Evolutionary conservation across 345 rosid species (phyloP).

Genomic region (Salix purpurea): DNA sequence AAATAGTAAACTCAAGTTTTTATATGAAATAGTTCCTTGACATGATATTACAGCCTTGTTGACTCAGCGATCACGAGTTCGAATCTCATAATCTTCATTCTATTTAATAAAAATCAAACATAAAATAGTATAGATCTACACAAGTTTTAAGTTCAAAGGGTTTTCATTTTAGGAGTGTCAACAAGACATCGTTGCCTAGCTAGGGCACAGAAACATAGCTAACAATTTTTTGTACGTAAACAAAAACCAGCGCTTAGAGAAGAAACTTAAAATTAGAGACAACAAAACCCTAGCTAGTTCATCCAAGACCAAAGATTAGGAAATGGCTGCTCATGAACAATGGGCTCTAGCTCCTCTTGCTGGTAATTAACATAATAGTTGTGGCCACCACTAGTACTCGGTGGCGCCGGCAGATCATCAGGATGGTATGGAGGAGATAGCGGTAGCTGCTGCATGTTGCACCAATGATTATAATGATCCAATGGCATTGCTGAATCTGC

Average conservation of each 20-base stretch:
- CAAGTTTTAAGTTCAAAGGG: too few relatives aligned
- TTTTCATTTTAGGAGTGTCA: too few relatives aligned
- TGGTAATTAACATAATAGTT: not conserved
- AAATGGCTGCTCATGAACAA: slow-evolving; percentile 1
- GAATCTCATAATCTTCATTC: too few relatives aligned
- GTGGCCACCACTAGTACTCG: not conserved
- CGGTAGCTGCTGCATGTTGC: not conserved
- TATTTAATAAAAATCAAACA: too few relatives aligned
- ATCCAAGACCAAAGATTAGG: slow-evolving; percentile 19
- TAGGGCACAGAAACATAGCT: too few relatives aligned
- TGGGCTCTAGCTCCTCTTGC: not conserved
- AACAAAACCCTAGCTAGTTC: not conserved
- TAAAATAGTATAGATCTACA: too few relatives aligned
- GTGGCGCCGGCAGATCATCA: not conserved
- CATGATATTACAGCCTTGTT: too few relatives aligned
- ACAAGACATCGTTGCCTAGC: not conserved
- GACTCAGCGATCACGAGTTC: too few relatives aligned
- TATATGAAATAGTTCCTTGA: too few relatives aligned
- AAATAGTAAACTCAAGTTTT: too few relatives aligned
- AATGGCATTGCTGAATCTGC: not conserved
- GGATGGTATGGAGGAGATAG: not conserved
- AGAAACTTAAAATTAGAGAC: not conserved
- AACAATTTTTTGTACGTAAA: not conserved
- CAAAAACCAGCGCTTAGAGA: not conserved
- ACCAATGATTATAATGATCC: not conserved